phyloP scores from a whole-genome alignment of 1,139 yeast species.

The Scheffersomyces parashehatae region DNA sequence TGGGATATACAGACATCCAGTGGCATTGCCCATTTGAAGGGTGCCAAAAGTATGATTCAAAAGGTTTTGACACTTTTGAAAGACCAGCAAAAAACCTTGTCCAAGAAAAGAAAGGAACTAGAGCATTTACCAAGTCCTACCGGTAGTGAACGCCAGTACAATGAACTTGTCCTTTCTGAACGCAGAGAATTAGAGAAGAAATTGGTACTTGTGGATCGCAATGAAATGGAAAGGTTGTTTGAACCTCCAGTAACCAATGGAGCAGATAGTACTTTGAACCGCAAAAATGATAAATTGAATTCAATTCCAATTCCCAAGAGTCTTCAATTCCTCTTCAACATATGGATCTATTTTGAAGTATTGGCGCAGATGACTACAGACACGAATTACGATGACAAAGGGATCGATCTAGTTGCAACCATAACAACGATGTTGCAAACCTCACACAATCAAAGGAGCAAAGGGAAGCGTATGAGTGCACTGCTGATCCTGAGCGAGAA shows the following conservation, averaged over 20 bases:
- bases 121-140: conserved; percentile 7
- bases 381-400: conserved; percentile 45
- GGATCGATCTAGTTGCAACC: conserved; percentile 43
- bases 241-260: conserved; percentile 5
- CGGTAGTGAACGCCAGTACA: conserved; percentile 14
- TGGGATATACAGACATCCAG: conserved; percentile 69
- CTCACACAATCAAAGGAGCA: conserved; percentile 16
- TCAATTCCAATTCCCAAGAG: conserved; percentile 36
- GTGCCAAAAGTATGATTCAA: conserved; percentile 64
- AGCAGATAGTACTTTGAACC: conserved; percentile 1
- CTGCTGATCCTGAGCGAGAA: background rate
- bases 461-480: conserved; percentile 7
- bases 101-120: conserved; percentile 13
- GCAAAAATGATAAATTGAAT: conserved; percentile 9
- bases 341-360: conserved; percentile 68
- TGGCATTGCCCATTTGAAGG: conserved; percentile 67
- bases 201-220: conserved; percentile 32
- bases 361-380: conserved; percentile 64
- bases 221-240: conserved; percentile 37
- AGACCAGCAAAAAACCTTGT: conserved; percentile 22
- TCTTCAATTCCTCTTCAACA: conserved; percentile 57
- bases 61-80: conserved; percentile 38
- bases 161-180: conserved; percentile 11
- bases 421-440: conserved; percentile 32
- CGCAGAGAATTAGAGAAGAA: conserved; percentile 21